phyloP scores from a whole-genome alignment of 176 grass and related monocot species.

The Zizania latifolia region DNA sequence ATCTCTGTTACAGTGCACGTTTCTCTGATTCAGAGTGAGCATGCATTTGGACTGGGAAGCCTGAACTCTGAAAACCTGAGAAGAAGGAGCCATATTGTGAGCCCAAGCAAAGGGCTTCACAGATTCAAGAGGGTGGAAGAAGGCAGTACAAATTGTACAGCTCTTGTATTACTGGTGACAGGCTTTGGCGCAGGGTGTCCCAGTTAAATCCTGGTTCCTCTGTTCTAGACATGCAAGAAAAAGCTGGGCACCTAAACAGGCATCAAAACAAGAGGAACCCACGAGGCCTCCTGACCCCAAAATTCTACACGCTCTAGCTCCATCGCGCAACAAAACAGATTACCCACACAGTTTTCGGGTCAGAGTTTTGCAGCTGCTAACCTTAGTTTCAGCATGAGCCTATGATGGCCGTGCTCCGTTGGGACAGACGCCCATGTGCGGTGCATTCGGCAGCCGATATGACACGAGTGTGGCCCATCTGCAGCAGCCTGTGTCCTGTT shows the following conservation, averaged over 20 bases:
- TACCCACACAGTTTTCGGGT: conserved; percentile 17
- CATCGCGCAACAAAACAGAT: conserved; percentile 18
- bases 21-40: conserved; percentile 16
- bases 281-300: conserved; percentile 18
- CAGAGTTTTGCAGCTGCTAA: conserved; percentile 28
- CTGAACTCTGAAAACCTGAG: conserved; percentile 1
- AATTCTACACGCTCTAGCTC: conserved; percentile 6
- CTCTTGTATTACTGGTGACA: conserved; percentile 11
- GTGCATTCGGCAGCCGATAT: neutral
- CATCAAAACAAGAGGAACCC: conserved; percentile 25
- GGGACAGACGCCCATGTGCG: conserved; percentile 21
- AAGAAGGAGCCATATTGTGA: conserved; percentile 22
- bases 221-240: conserved; percentile 14
- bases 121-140: conserved; percentile 7
- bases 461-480: conserved; percentile 13
- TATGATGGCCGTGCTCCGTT: conserved; percentile 12
- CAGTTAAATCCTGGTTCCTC: conserved; percentile 41
- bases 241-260: conserved; percentile 31
- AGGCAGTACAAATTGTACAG: conserved; percentile 23
- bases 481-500: conserved; percentile 18
- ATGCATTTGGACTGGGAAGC: neutral
- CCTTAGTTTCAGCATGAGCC: conserved; percentile 23
- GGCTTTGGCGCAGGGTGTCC: conserved; percentile 31
- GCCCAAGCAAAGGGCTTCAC: conserved; percentile 8
- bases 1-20: too few species aligned